Evolutionary conservation across 2,329 filamentous ascomycete genomes (phyloP), one percentile per base, ranked within the genome.

Genomic region (Parafenestella ontariensis): DNA sequence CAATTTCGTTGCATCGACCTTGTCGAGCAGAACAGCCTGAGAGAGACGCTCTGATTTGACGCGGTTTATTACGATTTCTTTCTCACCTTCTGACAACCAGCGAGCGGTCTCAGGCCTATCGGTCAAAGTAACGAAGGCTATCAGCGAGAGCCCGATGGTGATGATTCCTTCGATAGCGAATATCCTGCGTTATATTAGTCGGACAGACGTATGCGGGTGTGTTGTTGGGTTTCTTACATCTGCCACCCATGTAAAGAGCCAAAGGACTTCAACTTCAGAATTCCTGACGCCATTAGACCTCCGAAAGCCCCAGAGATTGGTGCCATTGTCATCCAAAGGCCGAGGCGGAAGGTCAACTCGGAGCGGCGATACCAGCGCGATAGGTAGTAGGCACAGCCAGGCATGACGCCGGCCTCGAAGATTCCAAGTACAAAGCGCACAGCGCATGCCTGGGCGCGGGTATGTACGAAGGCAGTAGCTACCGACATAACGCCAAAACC

Each of bases 321-420:
- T 0, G 86, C 83, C 82, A 85, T 87, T 46, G 88, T 83, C 52
- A 90, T 83, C 70, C 88, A 90, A 1, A 89, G 74, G 0, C 85
- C 83, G 1, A 90, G 76, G 0, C 87, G 81, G 66, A 89, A 89
- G 0, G 84, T 81, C 9, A 90, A 75, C 70, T 90, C 88, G 48
- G 81, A 81, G 29, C 85, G 79, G n/a, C 85, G 79, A 63, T 90
- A 90, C 88, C 88, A 90, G 48, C 87, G 79, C 0, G 84, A 87
- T 3, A 90, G 76, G 62, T 90, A 90, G 72, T 90, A 91, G 0
- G 87, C 86, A 34, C 88, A 88, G 0, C 88, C 88, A 0, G 89
- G 89, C 52, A 90, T 74, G 80, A 90, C 83, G 9, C 88, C 88
- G 0, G 88, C 85, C 71, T 91, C 88, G 51, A 89, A 89, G 7